These are phyloP conservation scores for Gleditsia sinensis DNA, from an alignment of 306 rosid species.

Conservation along the genomic window DNA sequence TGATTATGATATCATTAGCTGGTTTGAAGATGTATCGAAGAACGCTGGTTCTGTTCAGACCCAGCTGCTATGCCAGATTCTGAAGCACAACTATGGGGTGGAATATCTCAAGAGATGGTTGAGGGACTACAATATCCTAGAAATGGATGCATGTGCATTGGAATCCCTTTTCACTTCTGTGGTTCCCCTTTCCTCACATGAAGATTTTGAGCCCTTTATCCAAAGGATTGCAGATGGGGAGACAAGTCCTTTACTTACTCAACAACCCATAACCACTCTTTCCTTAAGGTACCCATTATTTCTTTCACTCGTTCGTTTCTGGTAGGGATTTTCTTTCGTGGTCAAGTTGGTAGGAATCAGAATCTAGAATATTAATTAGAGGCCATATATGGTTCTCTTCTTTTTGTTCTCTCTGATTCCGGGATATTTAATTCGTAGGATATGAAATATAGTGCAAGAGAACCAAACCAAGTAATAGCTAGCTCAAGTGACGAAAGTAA, in stretches of 20 bases:
- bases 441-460: not conserved
- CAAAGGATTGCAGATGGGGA: slow-evolving; percentile 86
- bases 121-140: slow-evolving; percentile 50
- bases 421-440: slow-evolving; percentile 4
- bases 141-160: slow-evolving; percentile 61
- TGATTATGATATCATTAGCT: slow-evolving; percentile 48
- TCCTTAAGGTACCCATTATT: slow-evolving; percentile 72
- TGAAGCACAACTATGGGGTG: slow-evolving; percentile 63
- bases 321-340: no score
- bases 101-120: slow-evolving; percentile 80
- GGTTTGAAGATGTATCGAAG: slow-evolving; percentile 73
- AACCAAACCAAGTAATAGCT: not conserved
- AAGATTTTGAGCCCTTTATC: slow-evolving; percentile 80
- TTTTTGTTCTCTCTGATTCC: slow-evolving; percentile 3
- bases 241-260: slow-evolving; percentile 63
- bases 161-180: slow-evolving; percentile 77
- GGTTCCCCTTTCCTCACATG: slow-evolving; percentile 82
- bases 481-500: no score
- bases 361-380: slow-evolving; percentile 25
- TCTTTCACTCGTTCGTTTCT: no score
- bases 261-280: slow-evolving; percentile 74
- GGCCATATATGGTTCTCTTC: slow-evolving; percentile 22
- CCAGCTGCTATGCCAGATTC: slow-evolving; percentile 62
- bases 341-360: slow-evolving; percentile 20
- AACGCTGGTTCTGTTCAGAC: slow-evolving; percentile 65